Percentiles rank a stretch among this genome's conserved stretches.
Evolutionary conservation across 192 early-diverging fungal species (phyloP).

Genomic region (Podila epicladia): DNA sequence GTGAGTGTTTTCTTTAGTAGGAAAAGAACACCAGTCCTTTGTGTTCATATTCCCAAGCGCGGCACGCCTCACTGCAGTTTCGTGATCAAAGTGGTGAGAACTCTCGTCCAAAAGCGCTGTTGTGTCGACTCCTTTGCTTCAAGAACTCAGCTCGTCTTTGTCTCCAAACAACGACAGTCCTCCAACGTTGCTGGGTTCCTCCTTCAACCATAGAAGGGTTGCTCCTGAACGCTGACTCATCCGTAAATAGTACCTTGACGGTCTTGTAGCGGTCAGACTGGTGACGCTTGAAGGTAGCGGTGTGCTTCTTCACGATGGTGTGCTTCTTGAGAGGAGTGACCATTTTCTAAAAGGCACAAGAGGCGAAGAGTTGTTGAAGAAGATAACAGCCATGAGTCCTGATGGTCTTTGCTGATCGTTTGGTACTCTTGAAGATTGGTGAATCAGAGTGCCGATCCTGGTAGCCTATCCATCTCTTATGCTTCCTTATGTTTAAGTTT

Average conservation of each 20-base stretch:
- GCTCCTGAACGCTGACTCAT: background rate
- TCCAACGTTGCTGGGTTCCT: background rate
- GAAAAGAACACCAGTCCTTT: too few species aligned
- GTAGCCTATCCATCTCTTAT: background rate
- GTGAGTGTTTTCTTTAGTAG: too few species aligned
- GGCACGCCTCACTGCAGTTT: too few species aligned
- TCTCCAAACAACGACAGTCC: background rate
- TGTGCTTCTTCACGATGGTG: constrained; percentile 99
- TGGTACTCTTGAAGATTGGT: background rate
- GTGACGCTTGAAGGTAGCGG: constrained; percentile 94
- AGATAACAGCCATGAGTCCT: background rate
- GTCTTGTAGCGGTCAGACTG: constrained; percentile 99
- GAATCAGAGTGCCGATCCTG: constrained; percentile 10
- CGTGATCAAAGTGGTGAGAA: too few species aligned
- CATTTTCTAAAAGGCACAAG: constrained; percentile 70
- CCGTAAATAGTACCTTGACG: constrained; percentile 74
- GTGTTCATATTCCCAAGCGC: too few species aligned
- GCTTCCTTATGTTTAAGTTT: background rate
- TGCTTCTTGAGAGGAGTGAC: constrained; percentile 94
- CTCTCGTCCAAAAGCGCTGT: too few species aligned
- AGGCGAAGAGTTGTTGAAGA: background rate
- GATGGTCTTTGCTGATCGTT: background rate
- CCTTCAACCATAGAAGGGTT: too few species aligned
- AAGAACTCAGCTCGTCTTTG: too few species aligned
- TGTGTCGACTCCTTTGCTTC: too few species aligned